A percentile compares a stretch with the other conserved stretches of the same genome.
Evolutionary conservation across 768 basidiomycete species (phyloP).

Genomic region (Hydnum rufescens): DNA sequence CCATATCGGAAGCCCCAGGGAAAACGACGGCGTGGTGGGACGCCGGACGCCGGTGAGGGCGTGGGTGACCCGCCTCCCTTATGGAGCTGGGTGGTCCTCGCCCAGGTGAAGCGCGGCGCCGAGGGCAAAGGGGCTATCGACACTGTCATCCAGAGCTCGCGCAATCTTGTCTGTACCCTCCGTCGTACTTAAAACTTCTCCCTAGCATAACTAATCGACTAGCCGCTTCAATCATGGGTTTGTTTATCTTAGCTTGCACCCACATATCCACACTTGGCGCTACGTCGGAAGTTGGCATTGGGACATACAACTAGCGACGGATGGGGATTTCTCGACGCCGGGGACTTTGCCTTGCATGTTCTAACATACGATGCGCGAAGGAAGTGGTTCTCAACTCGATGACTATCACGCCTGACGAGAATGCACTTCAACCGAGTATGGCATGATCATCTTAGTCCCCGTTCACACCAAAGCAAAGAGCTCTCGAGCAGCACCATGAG

Average conservation of each 20-base stretch:
- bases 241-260: neutral
- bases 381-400: conserved; percentile 3
- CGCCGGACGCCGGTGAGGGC: neutral
- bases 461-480: no score
- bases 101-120: neutral
- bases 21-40: neutral
- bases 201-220: neutral
- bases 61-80: neutral
- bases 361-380: neutral
- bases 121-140: neutral
- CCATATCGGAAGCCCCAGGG: neutral
- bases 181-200: neutral
- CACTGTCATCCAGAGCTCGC: neutral
- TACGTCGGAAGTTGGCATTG: neutral
- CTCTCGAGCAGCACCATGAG: no score
- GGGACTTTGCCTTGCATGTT: neutral
- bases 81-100: neutral
- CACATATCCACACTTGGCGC: neutral
- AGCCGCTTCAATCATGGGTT: neutral
- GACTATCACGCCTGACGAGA: no score
- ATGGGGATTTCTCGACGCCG: neutral
- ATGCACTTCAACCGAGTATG: no score
- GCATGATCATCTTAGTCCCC: no score
- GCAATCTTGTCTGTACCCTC: neutral
- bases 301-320: neutral